Percentiles rank a stretch among this genome's conserved stretches.
phyloP scores from a whole-genome alignment of 1,284 basidiomycete genomes.

The Mycosarcoma maydis region DNA sequence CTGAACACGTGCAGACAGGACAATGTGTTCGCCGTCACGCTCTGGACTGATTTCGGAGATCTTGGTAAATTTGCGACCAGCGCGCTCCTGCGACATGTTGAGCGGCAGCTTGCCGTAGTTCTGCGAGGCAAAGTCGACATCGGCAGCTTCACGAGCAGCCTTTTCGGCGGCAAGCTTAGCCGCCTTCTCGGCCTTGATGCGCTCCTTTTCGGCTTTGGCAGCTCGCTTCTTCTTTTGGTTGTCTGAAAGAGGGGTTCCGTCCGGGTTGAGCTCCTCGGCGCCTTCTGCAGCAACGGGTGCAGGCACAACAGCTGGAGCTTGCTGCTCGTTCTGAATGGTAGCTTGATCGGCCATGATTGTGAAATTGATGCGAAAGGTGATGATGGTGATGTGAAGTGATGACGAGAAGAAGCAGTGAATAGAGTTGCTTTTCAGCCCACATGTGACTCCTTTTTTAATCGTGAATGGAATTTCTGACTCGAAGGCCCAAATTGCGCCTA shows the following conservation, averaged over 20 bases:
- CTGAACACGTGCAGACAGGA: conserved; percentile 89
- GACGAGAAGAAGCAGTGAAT: conserved; percentile 3
- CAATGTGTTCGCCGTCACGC: conserved; percentile 79
- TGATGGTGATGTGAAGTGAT: conserved; percentile 1
- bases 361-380: neutral
- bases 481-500: conserved; percentile 7
- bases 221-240: conserved; percentile 91
- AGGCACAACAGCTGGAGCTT: conserved; percentile 13
- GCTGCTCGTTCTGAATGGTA: conserved; percentile 34
- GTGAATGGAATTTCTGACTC: conserved; percentile 40
- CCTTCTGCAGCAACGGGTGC: conserved; percentile 13
- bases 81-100: conserved; percentile 83
- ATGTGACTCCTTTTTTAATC: neutral
- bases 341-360: conserved; percentile 41
- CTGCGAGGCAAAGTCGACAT: conserved; percentile 83
- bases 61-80: conserved; percentile 70
- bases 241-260: conserved; percentile 75
- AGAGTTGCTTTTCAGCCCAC: neutral
- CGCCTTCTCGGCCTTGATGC: conserved; percentile 77
- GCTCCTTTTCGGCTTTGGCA: conserved; percentile 85
- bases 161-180: conserved; percentile 82
- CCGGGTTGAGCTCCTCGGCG: conserved; percentile 56
- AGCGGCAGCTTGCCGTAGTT: conserved; percentile 91
- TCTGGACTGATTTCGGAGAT: conserved; percentile 77
- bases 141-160: conserved; percentile 77